Conservation (phyloP, 2,329 filamentous ascomycete species). For the Diaporthe humulicola region DNA sequence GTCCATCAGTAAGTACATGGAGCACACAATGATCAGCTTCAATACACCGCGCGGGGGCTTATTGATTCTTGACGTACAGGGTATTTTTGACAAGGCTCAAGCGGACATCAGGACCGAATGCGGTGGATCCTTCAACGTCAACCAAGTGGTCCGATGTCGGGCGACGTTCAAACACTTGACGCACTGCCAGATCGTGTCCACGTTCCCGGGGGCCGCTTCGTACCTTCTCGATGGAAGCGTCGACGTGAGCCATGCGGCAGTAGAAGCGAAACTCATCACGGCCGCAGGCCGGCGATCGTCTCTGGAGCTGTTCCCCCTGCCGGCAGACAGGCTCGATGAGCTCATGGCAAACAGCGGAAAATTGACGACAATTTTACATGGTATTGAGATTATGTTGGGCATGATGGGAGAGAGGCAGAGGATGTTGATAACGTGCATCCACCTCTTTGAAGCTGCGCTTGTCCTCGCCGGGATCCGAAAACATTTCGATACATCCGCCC, state of each 20-base stretch:
- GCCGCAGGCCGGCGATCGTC: background rate
- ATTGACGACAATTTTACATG: background rate
- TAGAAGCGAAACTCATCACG: background rate
- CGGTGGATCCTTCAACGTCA: background rate
- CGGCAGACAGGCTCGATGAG: background rate
- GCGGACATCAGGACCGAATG: background rate
- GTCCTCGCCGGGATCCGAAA: background rate
- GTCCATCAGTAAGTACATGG: background rate
- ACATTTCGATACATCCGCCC: background rate
- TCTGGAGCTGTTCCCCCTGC: background rate
- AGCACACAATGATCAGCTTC: background rate
- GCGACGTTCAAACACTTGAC: background rate
- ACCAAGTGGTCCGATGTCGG: background rate
- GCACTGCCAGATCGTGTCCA: background rate
- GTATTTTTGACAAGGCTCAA: constrained; percentile 4
- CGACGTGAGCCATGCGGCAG: background rate
- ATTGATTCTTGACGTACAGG: background rate
- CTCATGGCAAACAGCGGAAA: background rate
- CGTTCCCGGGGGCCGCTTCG: background rate
- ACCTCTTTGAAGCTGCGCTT: constrained; percentile 1
- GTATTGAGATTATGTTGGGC: background rate
- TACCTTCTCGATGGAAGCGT: background rate
- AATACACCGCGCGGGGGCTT: background rate
- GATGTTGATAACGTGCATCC: background rate
- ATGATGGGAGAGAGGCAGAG: background rate